Conservation (phyloP, 2,329 filamentous ascomycete species). For the Fusarium xyrophilum region DNA sequence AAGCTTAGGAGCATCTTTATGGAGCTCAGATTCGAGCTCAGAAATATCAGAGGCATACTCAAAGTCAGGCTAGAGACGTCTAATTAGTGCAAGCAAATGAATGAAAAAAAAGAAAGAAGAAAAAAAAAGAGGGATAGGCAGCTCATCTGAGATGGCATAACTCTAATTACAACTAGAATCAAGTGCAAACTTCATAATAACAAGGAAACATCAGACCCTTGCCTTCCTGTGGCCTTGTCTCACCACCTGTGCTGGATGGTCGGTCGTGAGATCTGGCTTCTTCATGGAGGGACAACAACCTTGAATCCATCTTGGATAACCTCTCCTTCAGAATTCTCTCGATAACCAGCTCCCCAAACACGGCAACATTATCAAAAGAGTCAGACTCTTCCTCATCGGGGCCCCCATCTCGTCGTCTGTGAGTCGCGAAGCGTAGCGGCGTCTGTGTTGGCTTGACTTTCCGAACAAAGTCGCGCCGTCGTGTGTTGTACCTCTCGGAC, state of each 20-base stretch:
- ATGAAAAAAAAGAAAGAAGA: no score
- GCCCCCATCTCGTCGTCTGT: background rate
- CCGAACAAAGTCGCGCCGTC: slow-evolving; percentile 10
- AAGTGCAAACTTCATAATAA: slow-evolving; percentile 19
- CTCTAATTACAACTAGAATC: background rate
- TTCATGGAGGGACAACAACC: background rate
- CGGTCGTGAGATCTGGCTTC: background rate
- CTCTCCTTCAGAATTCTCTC: background rate
- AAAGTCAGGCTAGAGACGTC: no score
- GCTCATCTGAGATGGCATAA: background rate
- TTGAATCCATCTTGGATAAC: background rate
- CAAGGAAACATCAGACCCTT: slow-evolving; percentile 13
- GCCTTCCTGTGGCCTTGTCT: background rate
- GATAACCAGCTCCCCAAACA: background rate
- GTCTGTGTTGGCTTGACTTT: slow-evolving; percentile 2
- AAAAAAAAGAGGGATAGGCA: no score
- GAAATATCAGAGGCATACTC: no score
- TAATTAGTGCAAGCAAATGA: no score
- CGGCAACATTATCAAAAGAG: slow-evolving; percentile 2
- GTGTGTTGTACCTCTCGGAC: slow-evolving; percentile 1
- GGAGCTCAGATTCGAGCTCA: no score
- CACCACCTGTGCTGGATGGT: background rate
- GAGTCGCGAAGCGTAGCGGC: slow-evolving; percentile 8
- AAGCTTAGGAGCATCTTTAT: no score
- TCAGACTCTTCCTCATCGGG: slow-evolving; percentile 16